These are phyloP conservation scores for Populus simonii DNA, from an alignment of 345 rosid species.

Conservation along the genomic window DNA sequence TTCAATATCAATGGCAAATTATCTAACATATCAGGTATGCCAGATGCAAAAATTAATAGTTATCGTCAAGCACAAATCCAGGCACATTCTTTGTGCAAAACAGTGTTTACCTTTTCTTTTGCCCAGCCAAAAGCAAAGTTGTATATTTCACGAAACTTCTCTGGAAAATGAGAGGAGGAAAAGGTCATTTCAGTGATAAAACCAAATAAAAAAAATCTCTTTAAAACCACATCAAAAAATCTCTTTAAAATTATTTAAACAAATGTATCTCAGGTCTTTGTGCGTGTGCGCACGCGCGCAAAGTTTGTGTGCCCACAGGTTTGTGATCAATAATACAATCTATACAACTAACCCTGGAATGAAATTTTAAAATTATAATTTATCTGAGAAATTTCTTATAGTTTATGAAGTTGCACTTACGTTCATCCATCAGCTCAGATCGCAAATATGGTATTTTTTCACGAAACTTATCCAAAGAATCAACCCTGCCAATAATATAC, in stretches of 20 bases:
- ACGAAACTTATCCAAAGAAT: slow-evolving; percentile 73
- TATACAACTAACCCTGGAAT: neutral
- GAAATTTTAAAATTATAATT: neutral
- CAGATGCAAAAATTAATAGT: neutral
- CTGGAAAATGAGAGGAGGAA: slow-evolving; percentile 40
- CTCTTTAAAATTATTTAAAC: neutral
- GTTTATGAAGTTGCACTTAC: slow-evolving; percentile 40
- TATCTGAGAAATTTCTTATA: neutral
- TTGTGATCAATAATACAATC: neutral
- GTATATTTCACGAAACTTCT: slow-evolving; percentile 88
- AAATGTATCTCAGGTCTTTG: neutral
- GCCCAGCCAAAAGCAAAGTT: slow-evolving; percentile 99
- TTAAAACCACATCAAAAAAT: neutral
- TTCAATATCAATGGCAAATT: too few relatives aligned
- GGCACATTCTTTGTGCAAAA: neutral
- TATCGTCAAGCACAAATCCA: neutral
- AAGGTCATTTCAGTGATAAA: slow-evolving; percentile 4
- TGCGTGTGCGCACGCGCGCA: neutral
- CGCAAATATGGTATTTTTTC: slow-evolving; percentile 84
- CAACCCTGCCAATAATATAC: slow-evolving; percentile 65
- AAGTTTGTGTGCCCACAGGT: neutral
- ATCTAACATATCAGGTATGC: neutral
- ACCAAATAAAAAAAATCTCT: neutral
- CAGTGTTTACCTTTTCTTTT: slow-evolving; percentile 76
- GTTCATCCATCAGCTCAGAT: slow-evolving; percentile 92